Evolutionary conservation across 2,329 filamentous ascomycete species (phyloP).

Genomic region (Aspergillus fructus): DNA sequence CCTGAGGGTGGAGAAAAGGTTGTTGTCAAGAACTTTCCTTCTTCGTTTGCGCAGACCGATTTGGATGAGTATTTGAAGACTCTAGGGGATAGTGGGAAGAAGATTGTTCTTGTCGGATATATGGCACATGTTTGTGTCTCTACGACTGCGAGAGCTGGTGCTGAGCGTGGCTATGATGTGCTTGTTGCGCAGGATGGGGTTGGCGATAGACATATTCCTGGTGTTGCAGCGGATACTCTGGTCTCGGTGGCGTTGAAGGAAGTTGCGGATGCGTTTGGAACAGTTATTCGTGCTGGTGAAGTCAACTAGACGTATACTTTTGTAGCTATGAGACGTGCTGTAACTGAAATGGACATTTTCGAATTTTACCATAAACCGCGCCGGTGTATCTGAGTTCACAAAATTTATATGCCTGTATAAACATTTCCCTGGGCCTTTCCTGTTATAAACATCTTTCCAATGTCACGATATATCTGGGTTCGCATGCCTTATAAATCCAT

Average conservation of each 20-base stretch:
- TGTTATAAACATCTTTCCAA: too few species aligned
- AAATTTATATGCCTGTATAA: too few species aligned
- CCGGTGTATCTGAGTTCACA: too few species aligned
- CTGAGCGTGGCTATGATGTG: conserved; percentile 63
- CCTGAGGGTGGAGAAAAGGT: conserved; percentile 57
- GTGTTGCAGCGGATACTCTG: conserved; percentile 53
- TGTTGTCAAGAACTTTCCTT: conserved; percentile 59
- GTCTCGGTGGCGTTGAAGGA: conserved; percentile 55
- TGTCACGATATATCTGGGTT: too few species aligned
- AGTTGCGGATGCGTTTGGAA: conserved; percentile 64
- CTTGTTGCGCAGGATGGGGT: conserved; percentile 62
- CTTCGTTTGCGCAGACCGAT: conserved; percentile 61
- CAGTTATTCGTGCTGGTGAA: conserved; percentile 54
- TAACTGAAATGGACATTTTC: too few species aligned
- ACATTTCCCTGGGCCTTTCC: too few species aligned
- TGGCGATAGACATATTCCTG: conserved; percentile 66
- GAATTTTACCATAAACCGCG: too few species aligned
- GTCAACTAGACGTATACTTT: conserved; percentile 11
- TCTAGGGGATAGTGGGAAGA: conserved; percentile 35
- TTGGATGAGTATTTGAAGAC: conserved; percentile 56
- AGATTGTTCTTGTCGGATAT: conserved; percentile 41
- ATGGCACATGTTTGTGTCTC: conserved; percentile 62
- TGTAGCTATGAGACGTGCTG: too few species aligned
- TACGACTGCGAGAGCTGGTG: conserved; percentile 61
- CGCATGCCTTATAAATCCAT: too few species aligned